Evolutionary conservation across 1,284 basidiomycete genomes (phyloP), one percentile per base, ranked within the genome.

Genomic region (Naganishia cerealis): DNA sequence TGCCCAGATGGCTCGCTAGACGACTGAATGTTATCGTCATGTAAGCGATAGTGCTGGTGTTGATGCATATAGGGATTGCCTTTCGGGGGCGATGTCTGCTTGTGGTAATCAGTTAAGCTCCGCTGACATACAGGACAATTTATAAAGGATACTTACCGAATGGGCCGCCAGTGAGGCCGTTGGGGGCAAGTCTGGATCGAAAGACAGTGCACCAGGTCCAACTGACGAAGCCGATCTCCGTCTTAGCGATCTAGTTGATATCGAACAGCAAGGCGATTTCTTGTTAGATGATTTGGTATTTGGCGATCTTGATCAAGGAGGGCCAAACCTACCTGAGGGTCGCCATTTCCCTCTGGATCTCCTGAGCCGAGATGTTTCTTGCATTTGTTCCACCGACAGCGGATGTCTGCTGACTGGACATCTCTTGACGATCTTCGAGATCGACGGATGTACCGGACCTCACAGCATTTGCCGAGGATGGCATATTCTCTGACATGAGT

Each of bases 341-440:
- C 79, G 91, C 89, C 53, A 91, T 87, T 83, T 93, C 91, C 73
- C 90, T 86, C 80, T 90, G 88, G 75, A 92, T 91, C 82, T 92
- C 90, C 77, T 88, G 86, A 74, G 90, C 86, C 39, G 91, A 77
- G 65, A 80, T 63, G 54, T 63, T 63, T 12, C 61, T 63, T 21
- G 61, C 61, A 40, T 43, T 38, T 12, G 50, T 21, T 21, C 61
- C 50, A 39, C 24, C 33, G 21, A 2, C 38, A 6, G 61, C 2
- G n/a, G 36, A 12, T 26, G 61, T 16, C 12, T 50, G 38, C 16
- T 63, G 24, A 21, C 15, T 13, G 12, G 61, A 39, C 50, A 63
- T 63, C 3, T 42, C 55, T 57, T n/a, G 36, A 57, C 55, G 12
- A 24, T 57, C 21, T 24, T 58, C 40, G 15, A 43, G 9, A 40